phyloP scores from a whole-genome alignment of 352 stramenopile genomes.

The Pilasporangium apinafurcum region DNA sequence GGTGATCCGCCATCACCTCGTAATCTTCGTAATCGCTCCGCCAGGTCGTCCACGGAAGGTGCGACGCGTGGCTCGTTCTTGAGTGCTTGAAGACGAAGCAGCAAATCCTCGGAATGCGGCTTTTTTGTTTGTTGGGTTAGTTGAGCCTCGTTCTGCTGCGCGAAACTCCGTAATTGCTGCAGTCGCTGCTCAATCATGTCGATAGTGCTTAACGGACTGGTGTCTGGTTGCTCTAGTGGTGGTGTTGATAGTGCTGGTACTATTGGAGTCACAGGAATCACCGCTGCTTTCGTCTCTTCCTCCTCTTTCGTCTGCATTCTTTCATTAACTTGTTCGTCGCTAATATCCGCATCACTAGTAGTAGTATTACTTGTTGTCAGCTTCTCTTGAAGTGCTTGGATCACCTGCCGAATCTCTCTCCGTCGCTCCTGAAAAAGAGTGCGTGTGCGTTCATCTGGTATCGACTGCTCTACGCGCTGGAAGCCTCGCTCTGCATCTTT shows the following conservation, averaged over 20 bases:
- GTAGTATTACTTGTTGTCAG: neutral
- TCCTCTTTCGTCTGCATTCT: neutral
- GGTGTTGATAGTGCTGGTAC: neutral
- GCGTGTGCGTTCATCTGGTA: slow-evolving; percentile 30
- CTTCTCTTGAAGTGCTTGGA: slow-evolving; percentile 10
- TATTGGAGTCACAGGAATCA: neutral
- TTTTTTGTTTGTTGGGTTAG: slow-evolving; percentile 5
- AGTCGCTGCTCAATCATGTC: slow-evolving; percentile 34
- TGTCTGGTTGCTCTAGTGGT: neutral
- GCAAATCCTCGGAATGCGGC: slow-evolving; percentile 13
- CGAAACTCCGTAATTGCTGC: slow-evolving; percentile 33
- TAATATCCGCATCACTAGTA: neutral
- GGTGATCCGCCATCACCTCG: too few species aligned
- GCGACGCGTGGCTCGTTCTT: slow-evolving; percentile 22
- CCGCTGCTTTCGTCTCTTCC: neutral
- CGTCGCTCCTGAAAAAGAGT: slow-evolving; percentile 20
- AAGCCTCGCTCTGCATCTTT: slow-evolving; percentile 24
- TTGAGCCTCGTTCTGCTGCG: slow-evolving; percentile 8
- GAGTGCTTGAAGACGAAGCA: slow-evolving; percentile 39
- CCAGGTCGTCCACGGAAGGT: slow-evolving; percentile 17
- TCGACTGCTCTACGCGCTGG: slow-evolving; percentile 16
- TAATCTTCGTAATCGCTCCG: slow-evolving; percentile 33
- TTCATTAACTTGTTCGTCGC: neutral
- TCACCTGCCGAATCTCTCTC: slow-evolving; percentile 24
- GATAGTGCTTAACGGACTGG: too few species aligned